phyloP scores from a whole-genome alignment of 345 rosid species.

The Moricandia moricandioides region DNA sequence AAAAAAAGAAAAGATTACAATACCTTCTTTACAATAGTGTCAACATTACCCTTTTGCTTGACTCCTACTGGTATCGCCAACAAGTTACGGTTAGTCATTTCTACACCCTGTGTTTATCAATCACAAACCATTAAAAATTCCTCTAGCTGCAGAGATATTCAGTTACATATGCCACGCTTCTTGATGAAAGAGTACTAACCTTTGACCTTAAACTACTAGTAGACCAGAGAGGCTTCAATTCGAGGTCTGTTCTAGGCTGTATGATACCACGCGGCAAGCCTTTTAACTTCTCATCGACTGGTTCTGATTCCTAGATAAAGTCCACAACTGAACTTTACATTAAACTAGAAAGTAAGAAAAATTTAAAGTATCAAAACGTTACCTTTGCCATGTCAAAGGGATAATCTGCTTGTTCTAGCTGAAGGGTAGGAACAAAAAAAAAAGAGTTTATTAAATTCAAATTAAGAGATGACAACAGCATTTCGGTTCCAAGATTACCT shows the following conservation, averaged over 20 bases:
- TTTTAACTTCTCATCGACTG: constrained; percentile 41
- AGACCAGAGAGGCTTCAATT: constrained; percentile 89
- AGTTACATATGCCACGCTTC: not conserved
- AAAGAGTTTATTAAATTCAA: constrained; percentile 1
- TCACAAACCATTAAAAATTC: constrained; percentile 12
- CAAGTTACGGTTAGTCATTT: constrained; percentile 49
- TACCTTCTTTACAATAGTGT: constrained; percentile 81
- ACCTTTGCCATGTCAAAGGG: constrained; percentile 63
- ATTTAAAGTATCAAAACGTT: constrained; percentile 7
- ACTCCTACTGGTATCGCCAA: constrained; percentile 93
- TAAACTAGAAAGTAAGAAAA: not conserved
- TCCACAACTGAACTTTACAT: not conserved
- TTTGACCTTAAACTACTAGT: constrained; percentile 59
- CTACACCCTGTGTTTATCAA: constrained; percentile 38
- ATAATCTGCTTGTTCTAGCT: constrained; percentile 63
- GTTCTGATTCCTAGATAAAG: constrained; percentile 48
- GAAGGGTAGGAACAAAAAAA: constrained; percentile 20
- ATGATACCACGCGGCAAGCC: constrained; percentile 75
- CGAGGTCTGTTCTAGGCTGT: constrained; percentile 72
- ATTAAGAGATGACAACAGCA: no score
- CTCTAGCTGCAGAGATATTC: not conserved
- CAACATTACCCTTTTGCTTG: constrained; percentile 75
- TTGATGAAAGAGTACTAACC: constrained; percentile 48
- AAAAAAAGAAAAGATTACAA: not conserved
- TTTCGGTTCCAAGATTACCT: constrained; percentile 44